phyloP scores from a whole-genome alignment of 169 alveolate species.

The Perkinsus chesapeaki region DNA sequence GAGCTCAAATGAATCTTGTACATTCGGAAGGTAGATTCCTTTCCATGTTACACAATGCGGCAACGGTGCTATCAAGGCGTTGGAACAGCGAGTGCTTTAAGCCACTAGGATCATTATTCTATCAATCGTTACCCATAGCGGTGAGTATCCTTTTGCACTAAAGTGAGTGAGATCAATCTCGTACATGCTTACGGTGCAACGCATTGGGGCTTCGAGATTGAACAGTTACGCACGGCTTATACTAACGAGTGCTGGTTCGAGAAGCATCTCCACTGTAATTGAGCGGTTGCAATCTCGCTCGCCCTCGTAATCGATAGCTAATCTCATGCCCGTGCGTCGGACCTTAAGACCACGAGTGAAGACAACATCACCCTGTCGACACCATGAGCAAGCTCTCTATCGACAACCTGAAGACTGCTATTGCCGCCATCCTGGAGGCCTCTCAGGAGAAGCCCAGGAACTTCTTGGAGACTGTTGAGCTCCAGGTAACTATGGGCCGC shows the following conservation, averaged over 20 bases:
- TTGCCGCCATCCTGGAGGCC: slow-evolving; percentile 83
- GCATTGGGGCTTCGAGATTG: background rate
- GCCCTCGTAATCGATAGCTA: background rate
- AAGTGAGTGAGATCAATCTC: no score
- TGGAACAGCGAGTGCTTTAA: no score
- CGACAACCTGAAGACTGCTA: slow-evolving; percentile 75
- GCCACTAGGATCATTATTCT: no score
- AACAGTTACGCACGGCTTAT: background rate
- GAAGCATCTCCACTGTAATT: background rate
- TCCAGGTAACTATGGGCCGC: slow-evolving; percentile 78
- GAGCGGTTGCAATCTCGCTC: background rate
- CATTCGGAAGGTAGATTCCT: background rate
- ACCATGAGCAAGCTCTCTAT: slow-evolving; percentile 57
- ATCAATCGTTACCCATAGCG: no score
- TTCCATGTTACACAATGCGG: no score
- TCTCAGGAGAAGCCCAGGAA: slow-evolving; percentile 86
- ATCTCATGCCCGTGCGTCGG: background rate
- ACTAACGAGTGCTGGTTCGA: background rate
- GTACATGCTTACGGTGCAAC: no score
- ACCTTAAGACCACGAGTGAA: background rate
- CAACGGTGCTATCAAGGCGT: no score
- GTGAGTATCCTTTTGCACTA: no score
- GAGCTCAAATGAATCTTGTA: background rate
- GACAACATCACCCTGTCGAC: slow-evolving; percentile 5
- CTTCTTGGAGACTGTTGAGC: slow-evolving; percentile 96